Evolutionary conservation across 1,284 basidiomycete species (phyloP), one percentile per base, ranked within the genome.

Genomic region (Boletellus deceptivus): DNA sequence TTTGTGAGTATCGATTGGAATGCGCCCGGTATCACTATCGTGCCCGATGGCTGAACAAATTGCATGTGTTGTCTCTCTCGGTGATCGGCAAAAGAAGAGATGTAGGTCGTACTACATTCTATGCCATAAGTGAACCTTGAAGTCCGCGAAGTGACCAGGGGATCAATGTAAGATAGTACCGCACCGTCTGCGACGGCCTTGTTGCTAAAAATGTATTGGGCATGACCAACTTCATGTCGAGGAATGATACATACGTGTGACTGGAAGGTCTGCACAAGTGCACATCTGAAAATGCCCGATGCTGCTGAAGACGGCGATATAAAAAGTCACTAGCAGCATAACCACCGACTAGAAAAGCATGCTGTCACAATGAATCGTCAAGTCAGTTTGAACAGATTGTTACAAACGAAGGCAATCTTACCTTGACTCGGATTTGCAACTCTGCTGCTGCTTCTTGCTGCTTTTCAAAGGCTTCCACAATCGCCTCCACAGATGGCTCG

Each of bases 171-270:
- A 55, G 73, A 80, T 2, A 73, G 76, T 9, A 81, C 67, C 0
- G 76, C 78, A 1, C 80, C 80, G 48, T 81, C 77, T 0, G 79
- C 74, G 4, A 81, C 80, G 1, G 78, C 79, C 57, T 82, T 82
- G 51, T 77, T 80, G n/a, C 79, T 80, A 35, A 31, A 44, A 6
- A 43, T 5, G 9, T 2, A 3, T 11, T 58, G 35, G 67, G 54
- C 3, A 25, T 7, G 0, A 40, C 25, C 2, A 13, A 5, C 8
- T 13, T 35, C 34, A 35, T 33, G 27, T 2, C 1, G 10, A 20
- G 10, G 6, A 0, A 11, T 6, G 7, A 49, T 13, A 69, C 74
- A 16, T 62, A 72, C 73, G 68, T 50, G 39, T 71, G 64, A 33
- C 64, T 65, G 18, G 72, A 61, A 8, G 75, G 75, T 17, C 75